A percentile compares a stretch with the other conserved stretches of the same genome.
phyloP scores from a whole-genome alignment of 1,284 basidiomycete species.

The Athelia sp. region DNA sequence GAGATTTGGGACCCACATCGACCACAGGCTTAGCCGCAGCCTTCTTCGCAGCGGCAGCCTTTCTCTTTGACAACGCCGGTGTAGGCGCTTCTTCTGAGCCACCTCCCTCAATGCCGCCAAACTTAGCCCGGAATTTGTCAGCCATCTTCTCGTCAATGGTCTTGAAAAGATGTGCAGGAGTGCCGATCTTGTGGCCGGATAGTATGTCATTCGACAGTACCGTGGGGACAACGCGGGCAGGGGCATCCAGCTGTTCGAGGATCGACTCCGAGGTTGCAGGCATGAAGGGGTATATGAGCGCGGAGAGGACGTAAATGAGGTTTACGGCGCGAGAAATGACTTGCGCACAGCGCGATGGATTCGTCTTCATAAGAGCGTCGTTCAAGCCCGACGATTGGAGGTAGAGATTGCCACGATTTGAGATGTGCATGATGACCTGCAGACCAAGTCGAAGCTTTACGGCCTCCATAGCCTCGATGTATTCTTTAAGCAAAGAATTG shows the following conservation, averaged over 20 bases:
- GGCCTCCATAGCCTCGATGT: constrained; percentile 85
- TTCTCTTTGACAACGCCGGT: constrained; percentile 47
- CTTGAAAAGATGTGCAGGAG: constrained; percentile 90
- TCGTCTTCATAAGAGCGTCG: constrained; percentile 82
- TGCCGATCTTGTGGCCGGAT: constrained; percentile 82
- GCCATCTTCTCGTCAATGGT: constrained; percentile 91
- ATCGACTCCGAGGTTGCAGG: constrained; percentile 84
- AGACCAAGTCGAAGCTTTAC: constrained; percentile 90
- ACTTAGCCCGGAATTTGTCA: constrained; percentile 78
- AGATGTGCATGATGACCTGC: constrained; percentile 86
- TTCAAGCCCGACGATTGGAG: constrained; percentile 89
- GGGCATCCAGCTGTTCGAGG: constrained; percentile 87
- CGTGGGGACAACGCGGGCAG: constrained; percentile 71
- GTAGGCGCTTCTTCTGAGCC: constrained; percentile 30
- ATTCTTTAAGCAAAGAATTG: constrained; percentile 78
- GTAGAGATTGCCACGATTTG: constrained; percentile 91
- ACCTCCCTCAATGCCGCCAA: constrained; percentile 58
- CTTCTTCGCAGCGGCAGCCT: constrained; percentile 36
- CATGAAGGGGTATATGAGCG: constrained; percentile 94
- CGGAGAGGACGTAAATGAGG: constrained; percentile 88
- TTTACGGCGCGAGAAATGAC: constrained; percentile 90
- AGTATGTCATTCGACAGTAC: constrained; percentile 77
- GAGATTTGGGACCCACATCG: constrained; percentile 50
- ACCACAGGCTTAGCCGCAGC: constrained; percentile 20
- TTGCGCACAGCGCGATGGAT: constrained; percentile 84